Base-by-base conservation (phyloP, 106 monocot species). In the Allium cepa region DNA sequence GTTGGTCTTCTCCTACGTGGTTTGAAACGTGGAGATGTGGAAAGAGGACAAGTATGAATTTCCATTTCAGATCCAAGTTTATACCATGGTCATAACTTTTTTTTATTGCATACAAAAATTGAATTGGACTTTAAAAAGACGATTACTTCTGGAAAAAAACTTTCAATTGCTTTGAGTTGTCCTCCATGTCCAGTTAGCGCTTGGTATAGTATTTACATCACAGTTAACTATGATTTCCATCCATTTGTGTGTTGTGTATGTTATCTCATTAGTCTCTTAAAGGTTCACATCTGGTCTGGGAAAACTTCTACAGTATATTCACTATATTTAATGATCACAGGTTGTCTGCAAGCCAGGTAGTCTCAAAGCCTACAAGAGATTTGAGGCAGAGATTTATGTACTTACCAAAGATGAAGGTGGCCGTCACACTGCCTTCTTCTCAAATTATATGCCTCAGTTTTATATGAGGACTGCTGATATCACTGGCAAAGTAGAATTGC, bases 371-470 rank as follows among this genome's bases (percentile, higher is more conserved):
- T 96, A 86, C 68, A 92, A 84, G 79, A 86, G 58, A 80, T 96
- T 96, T 77, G 96, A 96, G 67, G 96, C 96, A 61, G 96, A 92
- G 72, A 96, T 96, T 73, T 96, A 96, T 73, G 91, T 96, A 14
- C 84, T 96, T 8, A 92, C 88, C 12, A 96, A 96, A 62, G 96
- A 96, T 74, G 96, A 96, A 77, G 96, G 96, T 74, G 96, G 96
- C 69, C 92, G 96, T 26, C 96, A 92, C 59, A 92, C 92, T 55
- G 88, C 92, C 15, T 96, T 96, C 74, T 88, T 96, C 76, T 92
- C 96, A 67, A 96, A 96, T 61, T 96, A 92, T 75, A 92, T 80
- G n/a, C 96, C 96, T 57, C 96, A 96, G 57, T 96, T 96, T 79
- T 92, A 88, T 79, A 60, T 96, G 83, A 85, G 96, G 57, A 96